These are phyloP conservation scores for Penicillium sp. DNA, from an alignment of 2,329 filamentous ascomycete genomes.

Conservation along the genomic window DNA sequence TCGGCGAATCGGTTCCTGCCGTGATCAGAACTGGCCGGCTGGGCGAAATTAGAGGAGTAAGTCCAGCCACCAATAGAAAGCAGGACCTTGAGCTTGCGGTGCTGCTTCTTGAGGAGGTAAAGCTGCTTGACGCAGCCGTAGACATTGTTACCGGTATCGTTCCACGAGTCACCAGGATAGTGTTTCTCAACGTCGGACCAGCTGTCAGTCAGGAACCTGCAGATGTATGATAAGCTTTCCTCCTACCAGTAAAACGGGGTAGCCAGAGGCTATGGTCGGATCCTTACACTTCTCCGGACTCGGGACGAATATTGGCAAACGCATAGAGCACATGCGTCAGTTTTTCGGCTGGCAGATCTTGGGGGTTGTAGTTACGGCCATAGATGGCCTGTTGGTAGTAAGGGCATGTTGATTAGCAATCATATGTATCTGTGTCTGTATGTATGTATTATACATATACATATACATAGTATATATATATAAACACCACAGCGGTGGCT, in stretches of 20 bases:
- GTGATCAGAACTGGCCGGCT: conserved; percentile 63
- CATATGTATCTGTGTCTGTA: no score
- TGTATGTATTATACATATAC: no score
- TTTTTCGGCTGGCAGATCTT: conserved; percentile 77
- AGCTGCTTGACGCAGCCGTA: conserved; percentile 81
- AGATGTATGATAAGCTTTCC: conserved; percentile 3
- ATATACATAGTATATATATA: neutral
- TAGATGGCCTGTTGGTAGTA: conserved; percentile 95
- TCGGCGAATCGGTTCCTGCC: conserved; percentile 68
- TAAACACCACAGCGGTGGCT: neutral
- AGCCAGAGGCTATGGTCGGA: no score
- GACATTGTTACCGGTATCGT: conserved; percentile 71
- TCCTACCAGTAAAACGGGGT: neutral
- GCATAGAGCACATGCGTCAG: conserved; percentile 90
- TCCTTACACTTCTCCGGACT: conserved; percentile 72
- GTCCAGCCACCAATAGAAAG: conserved; percentile 85
- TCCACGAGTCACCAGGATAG: conserved; percentile 68
- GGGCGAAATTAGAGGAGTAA: conserved; percentile 73
- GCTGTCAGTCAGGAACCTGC: conserved; percentile 62
- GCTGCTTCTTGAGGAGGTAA: conserved; percentile 72
- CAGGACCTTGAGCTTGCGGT: conserved; percentile 77
- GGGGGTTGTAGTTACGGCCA: conserved; percentile 79
- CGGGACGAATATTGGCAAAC: conserved; percentile 82
- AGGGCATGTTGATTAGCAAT: no score
- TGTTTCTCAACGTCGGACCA: conserved; percentile 73